Percentiles rank a stretch among this genome's conserved stretches.
Evolutionary conservation across 2,329 filamentous ascomycete species (phyloP).

Genomic region (Zymoseptoria crescenta): DNA sequence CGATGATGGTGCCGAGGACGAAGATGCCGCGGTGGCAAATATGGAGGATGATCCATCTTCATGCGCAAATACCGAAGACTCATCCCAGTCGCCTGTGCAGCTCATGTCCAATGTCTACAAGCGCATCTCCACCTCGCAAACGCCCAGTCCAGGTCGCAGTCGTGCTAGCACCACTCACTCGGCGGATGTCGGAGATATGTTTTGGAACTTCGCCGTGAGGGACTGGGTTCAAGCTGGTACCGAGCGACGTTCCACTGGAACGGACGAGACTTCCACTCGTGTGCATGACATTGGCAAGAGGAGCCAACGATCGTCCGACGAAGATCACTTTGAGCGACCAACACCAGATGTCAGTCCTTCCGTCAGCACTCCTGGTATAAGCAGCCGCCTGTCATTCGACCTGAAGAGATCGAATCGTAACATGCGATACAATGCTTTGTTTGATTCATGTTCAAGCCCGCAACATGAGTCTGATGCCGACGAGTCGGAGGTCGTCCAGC

Average conservation of each 20-base stretch:
- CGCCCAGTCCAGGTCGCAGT: conserved; percentile 6
- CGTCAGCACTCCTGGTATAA: conserved; percentile 14
- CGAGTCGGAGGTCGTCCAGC: background rate
- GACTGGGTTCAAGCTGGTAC: background rate
- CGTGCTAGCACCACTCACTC: conserved; percentile 3
- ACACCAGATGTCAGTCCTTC: conserved; percentile 3
- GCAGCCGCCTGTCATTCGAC: conserved; percentile 18
- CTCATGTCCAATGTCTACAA: conserved; percentile 6
- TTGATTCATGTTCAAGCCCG: background rate
- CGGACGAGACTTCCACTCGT: background rate
- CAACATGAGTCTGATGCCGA: background rate
- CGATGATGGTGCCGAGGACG: conserved; percentile 1
- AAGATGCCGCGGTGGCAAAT: conserved; percentile 1
- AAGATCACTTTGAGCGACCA: background rate
- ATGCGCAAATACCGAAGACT: background rate
- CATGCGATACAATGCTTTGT: conserved; percentile 22
- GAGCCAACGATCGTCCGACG: background rate
- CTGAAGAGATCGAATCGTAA: conserved; percentile 21
- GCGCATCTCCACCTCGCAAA: conserved; percentile 8
- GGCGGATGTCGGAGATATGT: conserved; percentile 10
- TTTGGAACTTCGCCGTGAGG: conserved; percentile 11
- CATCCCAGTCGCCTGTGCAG: background rate
- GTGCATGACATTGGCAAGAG: background rate
- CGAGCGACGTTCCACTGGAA: background rate
- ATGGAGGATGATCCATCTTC: background rate